Percentiles rank a stretch among this genome's conserved stretches.
Evolutionary conservation across 2,329 filamentous ascomycete genomes (phyloP).

Genomic region (Penicillium sp.): DNA sequence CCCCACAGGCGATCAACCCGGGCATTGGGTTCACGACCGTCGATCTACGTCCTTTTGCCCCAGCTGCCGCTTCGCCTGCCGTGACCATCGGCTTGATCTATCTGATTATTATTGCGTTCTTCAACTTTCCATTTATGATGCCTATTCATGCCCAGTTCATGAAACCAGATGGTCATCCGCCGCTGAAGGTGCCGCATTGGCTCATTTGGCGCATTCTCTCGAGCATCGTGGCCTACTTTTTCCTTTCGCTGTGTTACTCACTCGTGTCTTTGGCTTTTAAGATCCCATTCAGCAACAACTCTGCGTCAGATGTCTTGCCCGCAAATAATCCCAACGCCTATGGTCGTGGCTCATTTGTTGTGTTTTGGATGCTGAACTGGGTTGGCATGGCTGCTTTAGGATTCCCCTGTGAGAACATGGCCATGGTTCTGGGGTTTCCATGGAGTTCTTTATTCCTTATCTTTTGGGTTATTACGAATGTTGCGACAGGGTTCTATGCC

Average conservation of each 20-base stretch:
- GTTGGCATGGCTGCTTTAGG: constrained; percentile 63
- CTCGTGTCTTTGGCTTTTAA: constrained; percentile 63
- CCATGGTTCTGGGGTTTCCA: constrained; percentile 60
- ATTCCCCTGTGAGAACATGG: constrained; percentile 63
- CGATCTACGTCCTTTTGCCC: constrained; percentile 60
- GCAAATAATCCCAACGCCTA: constrained; percentile 54
- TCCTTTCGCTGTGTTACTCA: constrained; percentile 62
- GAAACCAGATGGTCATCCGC: constrained; percentile 50
- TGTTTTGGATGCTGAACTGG: constrained; percentile 65
- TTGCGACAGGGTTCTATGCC: constrained; percentile 59
- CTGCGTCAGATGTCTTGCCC: constrained; percentile 45
- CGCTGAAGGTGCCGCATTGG: constrained; percentile 58
- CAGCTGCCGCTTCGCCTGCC: constrained; percentile 54
- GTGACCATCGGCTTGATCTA: constrained; percentile 65
- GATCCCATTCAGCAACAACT: constrained; percentile 57
- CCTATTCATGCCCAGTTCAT: constrained; percentile 62
- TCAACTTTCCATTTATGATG: constrained; percentile 64
- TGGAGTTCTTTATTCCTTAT: constrained; percentile 64
- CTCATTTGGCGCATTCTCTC: constrained; percentile 58
- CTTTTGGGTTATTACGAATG: constrained; percentile 67
- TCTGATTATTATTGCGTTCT: constrained; percentile 66
- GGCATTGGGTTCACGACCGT: constrained; percentile 55
- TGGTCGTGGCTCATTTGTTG: constrained; percentile 56
- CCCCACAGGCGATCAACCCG: constrained; percentile 54
- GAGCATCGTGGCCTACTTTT: constrained; percentile 58